Conservation (phyloP, 2,329 filamentous ascomycete species). For the Apiospora phragmitis region DNA sequence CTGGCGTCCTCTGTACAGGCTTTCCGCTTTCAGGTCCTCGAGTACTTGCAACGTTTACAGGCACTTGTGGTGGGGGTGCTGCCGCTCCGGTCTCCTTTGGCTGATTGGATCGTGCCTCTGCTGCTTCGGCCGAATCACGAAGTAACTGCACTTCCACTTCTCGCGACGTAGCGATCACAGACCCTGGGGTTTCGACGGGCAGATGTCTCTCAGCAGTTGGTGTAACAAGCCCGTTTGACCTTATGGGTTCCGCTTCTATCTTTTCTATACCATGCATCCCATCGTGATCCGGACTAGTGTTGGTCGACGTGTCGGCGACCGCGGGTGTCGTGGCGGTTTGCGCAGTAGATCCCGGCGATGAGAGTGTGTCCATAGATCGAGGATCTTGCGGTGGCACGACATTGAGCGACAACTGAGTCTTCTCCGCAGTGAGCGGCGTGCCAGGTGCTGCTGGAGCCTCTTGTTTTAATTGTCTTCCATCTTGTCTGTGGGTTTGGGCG, state of each 20-base stretch:
- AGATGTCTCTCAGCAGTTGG: slow-evolving; percentile 7
- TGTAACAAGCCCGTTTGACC: background rate
- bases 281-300: slow-evolving; percentile 74
- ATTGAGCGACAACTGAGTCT: slow-evolving; percentile 4
- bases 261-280: slow-evolving; percentile 55
- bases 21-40: background rate
- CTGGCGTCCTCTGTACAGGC: background rate
- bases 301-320: slow-evolving; percentile 66
- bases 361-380: slow-evolving; percentile 45
- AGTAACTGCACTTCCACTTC: slow-evolving; percentile 17
- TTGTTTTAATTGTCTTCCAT: background rate
- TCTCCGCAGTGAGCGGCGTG: background rate
- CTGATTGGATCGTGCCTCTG: background rate
- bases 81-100: background rate
- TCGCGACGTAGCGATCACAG: slow-evolving; percentile 9
- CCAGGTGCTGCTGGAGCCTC: background rate
- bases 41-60: background rate
- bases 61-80: background rate
- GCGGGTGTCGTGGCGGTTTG: slow-evolving; percentile 74
- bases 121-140: slow-evolving; percentile 14
- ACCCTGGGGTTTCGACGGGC: slow-evolving; percentile 17
- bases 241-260: slow-evolving; percentile 31
- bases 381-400: slow-evolving; percentile 29
- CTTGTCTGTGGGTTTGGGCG: background rate
- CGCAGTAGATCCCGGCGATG: slow-evolving; percentile 65